A percentile compares a stretch with the other conserved stretches of the same genome.
These are phyloP conservation scores for Poa pratensis DNA, from an alignment of 176 grass and related monocot genomes.

Conservation along the genomic window DNA sequence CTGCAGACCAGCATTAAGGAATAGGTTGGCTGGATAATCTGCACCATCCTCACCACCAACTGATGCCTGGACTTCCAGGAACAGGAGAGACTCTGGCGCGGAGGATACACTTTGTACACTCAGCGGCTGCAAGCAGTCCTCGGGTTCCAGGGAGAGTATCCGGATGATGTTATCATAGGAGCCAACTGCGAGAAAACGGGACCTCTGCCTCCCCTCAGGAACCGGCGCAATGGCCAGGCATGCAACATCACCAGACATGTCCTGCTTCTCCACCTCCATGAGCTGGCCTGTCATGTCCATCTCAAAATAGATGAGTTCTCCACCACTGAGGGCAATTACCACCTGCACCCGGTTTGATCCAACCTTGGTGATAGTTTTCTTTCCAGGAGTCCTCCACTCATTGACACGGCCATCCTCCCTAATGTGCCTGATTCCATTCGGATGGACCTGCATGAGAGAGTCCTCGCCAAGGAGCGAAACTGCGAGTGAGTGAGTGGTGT, in stretches of 20 bases:
- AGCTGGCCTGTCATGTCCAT: conserved; percentile 98
- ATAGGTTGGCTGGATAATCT: conserved; percentile 93
- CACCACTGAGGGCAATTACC: conserved; percentile 94
- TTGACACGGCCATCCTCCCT: conserved; percentile 98
- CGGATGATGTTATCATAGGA: conserved; percentile 95
- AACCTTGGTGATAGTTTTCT: conserved; percentile 97
- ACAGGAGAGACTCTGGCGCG: conserved; percentile 85
- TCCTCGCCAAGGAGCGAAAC: conserved; percentile 94
- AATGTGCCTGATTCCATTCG: conserved; percentile 93
- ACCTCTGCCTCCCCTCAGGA: conserved; percentile 92
- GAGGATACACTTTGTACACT: conserved; percentile 93
- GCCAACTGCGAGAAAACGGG: conserved; percentile 92
- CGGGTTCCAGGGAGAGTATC: conserved; percentile 90
- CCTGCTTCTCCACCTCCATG: conserved; percentile 97
- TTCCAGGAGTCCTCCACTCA: conserved; percentile 94
- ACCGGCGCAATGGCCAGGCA: conserved; percentile 89
- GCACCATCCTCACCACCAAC: conserved; percentile 91
- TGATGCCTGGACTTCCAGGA: conserved; percentile 90
- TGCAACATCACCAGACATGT: conserved; percentile 97
- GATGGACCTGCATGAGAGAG: conserved; percentile 98
- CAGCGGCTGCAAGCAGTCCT: conserved; percentile 87
- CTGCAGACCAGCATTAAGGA: conserved; percentile 97
- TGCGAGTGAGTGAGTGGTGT: conserved; percentile 87
- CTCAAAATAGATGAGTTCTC: conserved; percentile 98
- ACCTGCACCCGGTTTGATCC: conserved; percentile 95